These are phyloP conservation scores for Arthrobotrys pseudoclavata DNA, from an alignment of 2,329 filamentous ascomycete genomes.

Conservation along the genomic window DNA sequence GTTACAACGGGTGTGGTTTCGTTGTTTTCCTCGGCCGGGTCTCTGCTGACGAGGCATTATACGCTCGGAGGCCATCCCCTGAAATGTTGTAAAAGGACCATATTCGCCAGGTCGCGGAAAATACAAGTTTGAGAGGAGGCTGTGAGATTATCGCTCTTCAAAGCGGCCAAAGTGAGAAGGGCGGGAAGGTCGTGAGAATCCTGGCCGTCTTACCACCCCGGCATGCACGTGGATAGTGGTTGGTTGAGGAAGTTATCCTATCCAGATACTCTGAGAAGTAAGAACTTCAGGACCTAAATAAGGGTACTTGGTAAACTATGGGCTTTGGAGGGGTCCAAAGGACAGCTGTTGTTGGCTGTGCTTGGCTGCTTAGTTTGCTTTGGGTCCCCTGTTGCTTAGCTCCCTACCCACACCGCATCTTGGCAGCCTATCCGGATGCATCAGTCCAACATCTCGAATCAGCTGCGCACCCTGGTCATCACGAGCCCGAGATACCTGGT, in stretches of 20 bases:
- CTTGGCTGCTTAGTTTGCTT: not conserved
- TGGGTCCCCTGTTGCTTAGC: not conserved
- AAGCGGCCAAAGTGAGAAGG: not conserved
- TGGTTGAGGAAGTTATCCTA: not conserved
- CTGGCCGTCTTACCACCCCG: not conserved
- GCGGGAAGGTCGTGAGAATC: not conserved
- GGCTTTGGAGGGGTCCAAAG: constrained; percentile 6
- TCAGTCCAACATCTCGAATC: not conserved
- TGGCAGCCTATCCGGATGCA: not conserved
- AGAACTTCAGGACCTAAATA: too few relatives aligned
- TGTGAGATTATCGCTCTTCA: not conserved
- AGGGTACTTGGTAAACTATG: too few relatives aligned
- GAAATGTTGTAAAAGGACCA: constrained; percentile 41
- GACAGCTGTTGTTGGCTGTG: constrained; percentile 22
- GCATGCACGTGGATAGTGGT: not conserved
- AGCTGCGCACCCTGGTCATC: constrained; percentile 6
- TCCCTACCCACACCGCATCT: not conserved
- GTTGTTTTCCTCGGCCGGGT: constrained; percentile 22
- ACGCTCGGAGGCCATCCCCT: constrained; percentile 54
- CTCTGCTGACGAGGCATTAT: constrained; percentile 50
- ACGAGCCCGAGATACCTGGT: too few relatives aligned
- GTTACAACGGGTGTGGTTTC: constrained; percentile 23
- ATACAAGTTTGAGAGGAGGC: not conserved
- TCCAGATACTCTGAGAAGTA: too few relatives aligned
- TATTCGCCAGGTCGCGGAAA: constrained; percentile 41